Evolutionary conservation across 2,329 filamentous ascomycete species (phyloP), one percentile per base, ranked within the genome.

Genomic region (Metarhizium album): DNA sequence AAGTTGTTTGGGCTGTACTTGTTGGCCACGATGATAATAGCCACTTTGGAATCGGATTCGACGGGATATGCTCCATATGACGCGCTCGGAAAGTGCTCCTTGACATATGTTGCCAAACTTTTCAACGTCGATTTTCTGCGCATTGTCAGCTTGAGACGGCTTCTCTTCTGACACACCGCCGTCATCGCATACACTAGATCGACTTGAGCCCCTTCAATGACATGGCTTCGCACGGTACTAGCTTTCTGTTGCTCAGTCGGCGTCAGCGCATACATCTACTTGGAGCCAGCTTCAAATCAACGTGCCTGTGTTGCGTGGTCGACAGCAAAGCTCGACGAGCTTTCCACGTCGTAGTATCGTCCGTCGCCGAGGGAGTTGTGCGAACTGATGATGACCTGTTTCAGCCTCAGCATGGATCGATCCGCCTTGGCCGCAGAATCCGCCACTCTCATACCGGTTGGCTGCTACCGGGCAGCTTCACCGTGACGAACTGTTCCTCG

Each of bases 1-100:
- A 90, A 98, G 76, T 98, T 98, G 67, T 90, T 89, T 7, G 94
- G 93, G 62, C 87, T 95, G 74, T 97, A 97, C 70, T 96, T 96
- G 75, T 93, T 96, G 51, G 90, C 87, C 46, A 95, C 90, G 47
- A 95, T 82, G 50, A 95, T 70, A 56, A 96, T 75, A 46, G 90
- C 88, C 53, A 97, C 70, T 60, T 83, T 82, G 27, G 80, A 79
- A 66, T 91, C 87, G 56, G 84, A 75, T 59, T 88, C 80, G 58
- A 82, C 83, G 11, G 91, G 88, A 67, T 87, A 96, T 46, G 88
- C 87, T 58, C 90, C 89, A 59, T 86, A 85, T 13, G 86, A 82
- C 49, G 84, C 86, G 60, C 81, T 85, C 9, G 88, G 83, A 66
- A 90, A 98, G 73, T 98, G 93, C 67, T 98, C 93, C 58, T 80